Percentiles rank a stretch among this genome's conserved stretches.
Evolutionary conservation across 2,329 filamentous ascomycete genomes (phyloP).

Genomic region (Alternaria angustiovoidea): DNA sequence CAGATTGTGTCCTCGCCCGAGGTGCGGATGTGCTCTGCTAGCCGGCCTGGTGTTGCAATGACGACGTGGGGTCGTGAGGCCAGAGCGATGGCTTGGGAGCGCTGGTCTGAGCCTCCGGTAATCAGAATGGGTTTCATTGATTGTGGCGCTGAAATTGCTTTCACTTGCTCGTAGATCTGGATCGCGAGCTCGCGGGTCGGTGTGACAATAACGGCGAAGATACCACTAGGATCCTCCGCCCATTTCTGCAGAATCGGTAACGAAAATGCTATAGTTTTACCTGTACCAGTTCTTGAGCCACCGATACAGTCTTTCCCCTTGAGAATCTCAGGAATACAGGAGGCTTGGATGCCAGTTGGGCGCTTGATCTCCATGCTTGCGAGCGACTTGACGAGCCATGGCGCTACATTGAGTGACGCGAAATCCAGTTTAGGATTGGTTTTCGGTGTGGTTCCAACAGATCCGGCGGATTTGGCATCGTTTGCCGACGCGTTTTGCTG

Average conservation of each 20-base stretch:
- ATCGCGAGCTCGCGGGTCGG: conserved; percentile 80
- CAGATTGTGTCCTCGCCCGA: conserved; percentile 91
- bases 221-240: conserved; percentile 89
- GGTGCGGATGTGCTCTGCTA: conserved; percentile 91
- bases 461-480: background rate
- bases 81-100: conserved; percentile 84
- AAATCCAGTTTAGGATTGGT: conserved; percentile 57
- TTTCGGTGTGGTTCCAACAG: background rate
- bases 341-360: conserved; percentile 91
- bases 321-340: conserved; percentile 91
- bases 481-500: conserved; percentile 20
- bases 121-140: conserved; percentile 88
- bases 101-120: conserved; percentile 93
- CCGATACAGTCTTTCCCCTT: conserved; percentile 91
- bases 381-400: conserved; percentile 89
- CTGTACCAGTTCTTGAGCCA: conserved; percentile 91
- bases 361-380: conserved; percentile 79
- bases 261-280: conserved; percentile 96
- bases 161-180: conserved; percentile 96
- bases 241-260: conserved; percentile 93
- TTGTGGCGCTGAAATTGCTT: conserved; percentile 87
- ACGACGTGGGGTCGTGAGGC: conserved; percentile 86
- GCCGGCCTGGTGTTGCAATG: conserved; percentile 86
- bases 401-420: conserved; percentile 74
- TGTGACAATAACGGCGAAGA: conserved; percentile 89